These are phyloP conservation scores for Santalum album DNA, from an alignment of 164 flowering plant genomes.

Conservation along the genomic window DNA sequence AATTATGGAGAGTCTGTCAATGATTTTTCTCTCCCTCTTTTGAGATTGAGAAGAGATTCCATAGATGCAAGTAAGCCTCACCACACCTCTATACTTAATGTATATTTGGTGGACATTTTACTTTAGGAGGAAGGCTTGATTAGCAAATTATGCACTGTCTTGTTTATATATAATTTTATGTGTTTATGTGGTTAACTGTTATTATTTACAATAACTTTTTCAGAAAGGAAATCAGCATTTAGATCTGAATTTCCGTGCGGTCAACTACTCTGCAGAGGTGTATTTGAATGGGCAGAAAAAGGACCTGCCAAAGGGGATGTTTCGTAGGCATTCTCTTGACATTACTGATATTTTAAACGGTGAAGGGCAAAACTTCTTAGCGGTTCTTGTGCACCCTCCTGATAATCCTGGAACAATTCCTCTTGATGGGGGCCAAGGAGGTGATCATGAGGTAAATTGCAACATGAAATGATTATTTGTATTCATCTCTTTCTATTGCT, in stretches of 20 bases:
- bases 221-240: constrained; percentile 69
- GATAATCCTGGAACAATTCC: constrained; percentile 90
- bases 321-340: constrained; percentile 84
- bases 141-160: no score
- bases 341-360: constrained; percentile 66
- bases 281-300: constrained; percentile 86
- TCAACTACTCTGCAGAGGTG: constrained; percentile 89
- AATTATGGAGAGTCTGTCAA: no score
- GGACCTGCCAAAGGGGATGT: constrained; percentile 87
- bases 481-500: neutral
- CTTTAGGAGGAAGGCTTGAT: no score
- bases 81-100: no score
- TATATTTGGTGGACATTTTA: no score
- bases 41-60: no score
- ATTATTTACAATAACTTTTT: constrained; percentile 10
- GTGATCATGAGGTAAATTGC: constrained; percentile 83
- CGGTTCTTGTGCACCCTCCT: constrained; percentile 90
- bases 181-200: constrained; percentile 6
- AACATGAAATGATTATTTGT: neutral
- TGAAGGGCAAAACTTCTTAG: constrained; percentile 73
- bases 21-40: no score
- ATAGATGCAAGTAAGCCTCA: no score
- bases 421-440: constrained; percentile 94
- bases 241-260: constrained; percentile 84
- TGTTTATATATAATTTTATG: neutral